Evolutionary conservation across 495 filamentous ascomycete genomes (phyloP).

Genomic region (Aspergillus coremiiformis): DNA sequence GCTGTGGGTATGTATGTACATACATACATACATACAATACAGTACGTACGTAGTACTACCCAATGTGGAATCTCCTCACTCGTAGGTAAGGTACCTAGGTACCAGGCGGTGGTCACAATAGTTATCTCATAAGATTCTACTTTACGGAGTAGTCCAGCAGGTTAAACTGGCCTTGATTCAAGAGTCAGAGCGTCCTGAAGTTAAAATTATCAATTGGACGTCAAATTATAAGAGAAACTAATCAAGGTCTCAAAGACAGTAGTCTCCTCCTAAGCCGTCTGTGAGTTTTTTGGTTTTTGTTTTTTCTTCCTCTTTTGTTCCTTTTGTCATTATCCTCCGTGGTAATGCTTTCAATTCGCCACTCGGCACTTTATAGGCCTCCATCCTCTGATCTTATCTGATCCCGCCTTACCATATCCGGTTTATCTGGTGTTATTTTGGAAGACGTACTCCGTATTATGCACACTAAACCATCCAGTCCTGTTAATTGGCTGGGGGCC

Average conservation of each 20-base stretch:
- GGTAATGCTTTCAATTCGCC: conserved; percentile 1
- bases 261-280: too few species aligned
- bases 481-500: neutral
- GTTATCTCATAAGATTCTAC: neutral
- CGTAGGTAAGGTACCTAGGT: too few species aligned
- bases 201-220: neutral
- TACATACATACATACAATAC: conserved; percentile 1
- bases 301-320: too few species aligned
- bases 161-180: neutral
- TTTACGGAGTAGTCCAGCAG: neutral
- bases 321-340: neutral
- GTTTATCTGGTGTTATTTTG: too few species aligned
- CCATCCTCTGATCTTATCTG: conserved; percentile 24
- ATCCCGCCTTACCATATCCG: conserved; percentile 14
- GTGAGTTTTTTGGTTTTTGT: too few species aligned
- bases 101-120: conserved; percentile 5
- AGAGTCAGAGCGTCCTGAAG: neutral
- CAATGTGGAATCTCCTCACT: neutral
- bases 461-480: conserved; percentile 1
- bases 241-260: neutral
- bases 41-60: too few species aligned
- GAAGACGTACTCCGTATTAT: too few species aligned
- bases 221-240: neutral
- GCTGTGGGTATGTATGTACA: too few species aligned
- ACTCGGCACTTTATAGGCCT: conserved; percentile 7